These are phyloP conservation scores for Phytophthora melonis DNA, from an alignment of 352 stramenopile genomes.

Conservation along the genomic window DNA sequence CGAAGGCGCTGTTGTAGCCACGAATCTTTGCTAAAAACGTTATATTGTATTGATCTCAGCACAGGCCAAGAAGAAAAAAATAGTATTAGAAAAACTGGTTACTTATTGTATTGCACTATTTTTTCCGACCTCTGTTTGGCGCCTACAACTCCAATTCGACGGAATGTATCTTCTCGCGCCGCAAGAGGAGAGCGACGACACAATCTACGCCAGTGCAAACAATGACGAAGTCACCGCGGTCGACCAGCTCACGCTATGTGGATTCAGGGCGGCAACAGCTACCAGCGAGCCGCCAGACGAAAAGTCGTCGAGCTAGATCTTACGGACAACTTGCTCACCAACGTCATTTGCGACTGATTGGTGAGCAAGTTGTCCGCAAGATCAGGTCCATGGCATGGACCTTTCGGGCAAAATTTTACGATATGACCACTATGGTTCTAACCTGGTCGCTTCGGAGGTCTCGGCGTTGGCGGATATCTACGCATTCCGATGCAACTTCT, in stretches of 20 bases:
- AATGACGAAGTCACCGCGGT: background rate
- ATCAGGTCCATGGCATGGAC: too few species aligned
- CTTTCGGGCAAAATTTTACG: too few species aligned
- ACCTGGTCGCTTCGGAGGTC: background rate
- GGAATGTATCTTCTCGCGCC: background rate
- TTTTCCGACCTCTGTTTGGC: too few species aligned
- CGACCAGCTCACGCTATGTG: background rate
- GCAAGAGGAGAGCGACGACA: background rate
- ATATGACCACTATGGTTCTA: too few species aligned
- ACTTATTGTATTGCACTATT: too few species aligned
- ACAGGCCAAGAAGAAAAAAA: too few species aligned
- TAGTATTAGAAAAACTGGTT: too few species aligned
- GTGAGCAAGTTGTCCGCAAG: too few species aligned
- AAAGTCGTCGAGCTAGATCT: too few species aligned
- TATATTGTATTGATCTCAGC: too few species aligned
- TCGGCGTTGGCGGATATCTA: background rate
- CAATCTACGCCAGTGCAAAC: background rate
- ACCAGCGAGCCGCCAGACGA: background rate
- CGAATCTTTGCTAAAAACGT: background rate
- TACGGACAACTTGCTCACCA: too few species aligned
- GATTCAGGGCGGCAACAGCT: background rate
- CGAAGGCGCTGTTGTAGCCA: conserved; percentile 5
- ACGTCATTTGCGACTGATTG: too few species aligned
- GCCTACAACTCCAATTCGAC: background rate
- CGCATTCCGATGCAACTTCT: background rate